A percentile compares a stretch with the other conserved stretches of the same genome.
Evolutionary conservation across 2,329 filamentous ascomycete genomes (phyloP).

Genomic region (Trichothecium roseum): DNA sequence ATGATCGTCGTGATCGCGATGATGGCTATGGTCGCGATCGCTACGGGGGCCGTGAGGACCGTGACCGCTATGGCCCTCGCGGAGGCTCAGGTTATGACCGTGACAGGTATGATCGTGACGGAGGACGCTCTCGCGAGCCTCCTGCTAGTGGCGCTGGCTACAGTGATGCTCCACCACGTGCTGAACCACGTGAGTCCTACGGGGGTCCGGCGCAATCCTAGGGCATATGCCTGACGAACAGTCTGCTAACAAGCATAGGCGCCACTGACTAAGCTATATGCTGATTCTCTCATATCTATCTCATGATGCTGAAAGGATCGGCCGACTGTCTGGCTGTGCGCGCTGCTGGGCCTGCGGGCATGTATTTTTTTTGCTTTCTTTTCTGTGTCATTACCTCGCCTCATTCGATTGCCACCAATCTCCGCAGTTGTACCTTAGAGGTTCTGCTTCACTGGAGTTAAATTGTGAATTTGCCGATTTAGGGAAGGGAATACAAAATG

Average conservation of each 20-base stretch:
- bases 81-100: constrained; percentile 32
- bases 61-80: constrained; percentile 29
- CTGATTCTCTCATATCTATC: too few species aligned
- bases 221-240: too few species aligned
- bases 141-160: constrained; percentile 26
- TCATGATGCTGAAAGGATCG: too few species aligned
- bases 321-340: too few species aligned
- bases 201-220: constrained; percentile 22
- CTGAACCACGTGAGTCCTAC: constrained; percentile 32
- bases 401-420: constrained; percentile 2
- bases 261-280: too few species aligned
- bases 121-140: constrained; percentile 27
- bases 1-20: constrained; percentile 24
- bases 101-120: constrained; percentile 37
- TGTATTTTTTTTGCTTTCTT: constrained; percentile 6
- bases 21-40: constrained; percentile 25
- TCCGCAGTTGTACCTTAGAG: constrained; percentile 16
- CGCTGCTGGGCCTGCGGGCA: too few species aligned
- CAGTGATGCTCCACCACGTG: constrained; percentile 29
- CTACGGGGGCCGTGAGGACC: constrained; percentile 34
- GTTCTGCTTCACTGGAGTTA: constrained; percentile 16
- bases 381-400: constrained; percentile 13
- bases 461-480: constrained; percentile 23
- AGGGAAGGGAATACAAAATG: constrained; percentile 22
- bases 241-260: too few species aligned